Base-by-base conservation (phyloP, 129 eudicot species). In the Saussurea involucrata region DNA sequence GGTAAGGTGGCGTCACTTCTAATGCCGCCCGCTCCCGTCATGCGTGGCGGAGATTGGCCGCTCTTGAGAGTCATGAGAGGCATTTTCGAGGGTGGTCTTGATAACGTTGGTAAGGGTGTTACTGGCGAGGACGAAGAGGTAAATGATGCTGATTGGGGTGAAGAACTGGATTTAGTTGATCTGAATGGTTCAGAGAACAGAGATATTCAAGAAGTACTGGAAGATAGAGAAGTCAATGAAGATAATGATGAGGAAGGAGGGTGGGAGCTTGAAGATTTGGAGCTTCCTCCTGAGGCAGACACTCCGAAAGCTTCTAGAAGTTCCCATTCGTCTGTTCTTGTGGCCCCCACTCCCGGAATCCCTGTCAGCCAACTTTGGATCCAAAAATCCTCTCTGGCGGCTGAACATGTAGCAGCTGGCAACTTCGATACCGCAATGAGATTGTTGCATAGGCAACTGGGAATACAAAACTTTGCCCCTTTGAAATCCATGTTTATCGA, bases 391-490 rank as follows among this genome's bases (percentile, higher is more conserved):
- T 83, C 86, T 13, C 82, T 88, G 10, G 92, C 92, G 3, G 87
- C 87, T 21, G 92, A 88, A 63, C 85, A 85, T 68, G 83, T 86
- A 27, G 87, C 92, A 49, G 92, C 89, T 36, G 92, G 92, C 63
- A 83, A 88, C 64, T 88, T 88, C 10, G 92, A 88, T 46, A 88
- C 92, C 3, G 92, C 92, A 1, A 85, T 88, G 89, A 79, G 86
- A 22, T 81, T 88, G 25, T 29, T 88, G 70, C 78, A 69, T 83
- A 87, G 92, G 17, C 92, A 88, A 42, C 36, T 88, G 71, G 92
- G 89, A 21, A 78, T 88, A 6, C 82, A 73, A 74, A 85, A 82
- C 36, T 85, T 85, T 65, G 40, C 68, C 57, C 89, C 86, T 29
- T 69, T 85, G 61, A 85, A 55, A 85, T 31, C 86, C 49, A 44